Base-by-base conservation (phyloP, 257 asterid species). In the Datura wrightii region DNA sequence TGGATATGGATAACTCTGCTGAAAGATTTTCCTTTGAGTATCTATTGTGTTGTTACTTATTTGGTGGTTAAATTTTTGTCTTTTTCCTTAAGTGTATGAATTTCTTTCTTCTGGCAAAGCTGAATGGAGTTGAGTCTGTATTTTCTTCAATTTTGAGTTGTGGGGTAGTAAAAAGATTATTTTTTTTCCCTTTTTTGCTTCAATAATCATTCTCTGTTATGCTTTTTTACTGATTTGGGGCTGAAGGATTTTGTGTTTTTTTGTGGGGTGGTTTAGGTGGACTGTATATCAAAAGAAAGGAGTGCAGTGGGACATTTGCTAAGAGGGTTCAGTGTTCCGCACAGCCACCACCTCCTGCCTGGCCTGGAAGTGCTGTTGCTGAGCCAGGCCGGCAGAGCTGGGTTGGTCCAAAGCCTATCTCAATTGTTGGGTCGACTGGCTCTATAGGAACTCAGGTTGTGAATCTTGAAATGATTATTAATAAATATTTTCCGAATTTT, bases 321-420 rank as follows among this genome's bases (percentile, higher is more conserved):
- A 91, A 86, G 86, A 91, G 91, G 86, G 86, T 97, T 79, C 91
- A 89, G 36, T 97, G 98, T 89, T 96, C 93, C 2, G 93, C 89
- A 8, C 93, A 88, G 90, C 39, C 88, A 34, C 42, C 88, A 1
- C 97, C 97, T 80, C 93, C 99, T 11, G 99, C 98, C 41, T 97
- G 99, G 99, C 97, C 98, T 2, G 99, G 99, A 7, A 83, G 94
- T 67, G 99, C 98, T 41, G 93, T 94, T 15, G 66, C 55, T 18
- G 98, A 95, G 84, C 90, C 95, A 0, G 94, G 89, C 3, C 89
- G 90, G 53, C 92, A 89, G 89, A 89, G 39, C 59, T 97, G 99
- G 99, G 96, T 92, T 4, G 99, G 99, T 37, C 98, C 95, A 10
- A 97, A 97, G 90, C 99, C 98, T 80, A 95, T 97, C 83, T 92